Percentiles rank a stretch among this genome's conserved stretches.
phyloP scores from a whole-genome alignment of 225 moss, liverwort and hornwort genomes.

The Anthoceros angustus region DNA sequence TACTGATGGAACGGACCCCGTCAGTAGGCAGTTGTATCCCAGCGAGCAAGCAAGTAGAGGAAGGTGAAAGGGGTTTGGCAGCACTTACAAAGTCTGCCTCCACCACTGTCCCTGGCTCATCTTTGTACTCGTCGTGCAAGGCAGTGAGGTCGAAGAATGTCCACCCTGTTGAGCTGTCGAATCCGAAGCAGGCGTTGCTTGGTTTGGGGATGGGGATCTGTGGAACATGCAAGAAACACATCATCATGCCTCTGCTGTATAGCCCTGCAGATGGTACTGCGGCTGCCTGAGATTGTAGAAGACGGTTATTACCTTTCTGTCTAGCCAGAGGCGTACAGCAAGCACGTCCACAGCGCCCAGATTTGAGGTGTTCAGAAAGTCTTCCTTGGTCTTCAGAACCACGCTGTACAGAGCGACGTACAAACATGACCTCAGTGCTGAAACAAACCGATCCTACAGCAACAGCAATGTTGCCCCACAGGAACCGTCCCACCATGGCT shows the following conservation, averaged over 20 bases:
- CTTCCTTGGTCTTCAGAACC: slow-evolving; percentile 58
- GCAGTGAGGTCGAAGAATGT: slow-evolving; percentile 86
- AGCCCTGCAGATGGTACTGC: not conserved
- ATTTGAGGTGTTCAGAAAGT: slow-evolving; percentile 87
- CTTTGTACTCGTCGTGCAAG: slow-evolving; percentile 81
- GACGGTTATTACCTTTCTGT: slow-evolving; percentile 45
- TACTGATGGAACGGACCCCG: slow-evolving; percentile 35
- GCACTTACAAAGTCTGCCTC: slow-evolving; percentile 96
- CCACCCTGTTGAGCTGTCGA: slow-evolving; percentile 90
- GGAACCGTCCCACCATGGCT: not conserved
- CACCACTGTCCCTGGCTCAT: slow-evolving; percentile 82
- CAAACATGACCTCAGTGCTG: not conserved
- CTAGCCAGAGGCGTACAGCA: slow-evolving; percentile 94
- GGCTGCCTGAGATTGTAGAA: not conserved
- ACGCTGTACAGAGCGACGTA: slow-evolving; percentile 25
- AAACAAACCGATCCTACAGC: too few species aligned
- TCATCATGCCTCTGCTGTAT: not conserved
- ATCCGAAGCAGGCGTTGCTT: slow-evolving; percentile 97
- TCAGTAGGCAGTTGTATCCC: not conserved
- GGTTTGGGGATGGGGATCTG: slow-evolving; percentile 74
- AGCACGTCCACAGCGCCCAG: slow-evolving; percentile 78
- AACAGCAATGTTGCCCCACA: not conserved
- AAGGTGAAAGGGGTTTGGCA: not conserved
- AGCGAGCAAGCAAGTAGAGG: not conserved
- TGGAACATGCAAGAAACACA: not conserved